A percentile compares a stretch with the other conserved stretches of the same genome.
Conservation (phyloP, 306 rosid genomes). For the Styphnolobium japonicum region DNA sequence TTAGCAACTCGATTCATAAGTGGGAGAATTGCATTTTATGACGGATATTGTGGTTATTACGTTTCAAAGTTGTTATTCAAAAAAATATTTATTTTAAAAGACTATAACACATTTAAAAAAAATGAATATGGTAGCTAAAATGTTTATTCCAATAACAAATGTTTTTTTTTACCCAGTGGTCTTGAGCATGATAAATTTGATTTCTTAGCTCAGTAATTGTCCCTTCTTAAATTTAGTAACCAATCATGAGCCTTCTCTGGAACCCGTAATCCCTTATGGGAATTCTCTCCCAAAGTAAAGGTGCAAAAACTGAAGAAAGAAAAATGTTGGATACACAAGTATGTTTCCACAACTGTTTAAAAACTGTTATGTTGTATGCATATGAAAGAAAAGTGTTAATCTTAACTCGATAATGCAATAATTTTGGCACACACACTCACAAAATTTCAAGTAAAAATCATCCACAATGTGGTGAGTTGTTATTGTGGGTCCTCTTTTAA, state of each 20-base stretch:
- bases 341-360: not conserved
- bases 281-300: conserved; percentile 2
- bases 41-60: not conserved
- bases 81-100: not conserved
- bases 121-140: not conserved
- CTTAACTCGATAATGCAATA: not conserved
- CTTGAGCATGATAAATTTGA: not conserved
- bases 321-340: not conserved
- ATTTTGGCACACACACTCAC: no score
- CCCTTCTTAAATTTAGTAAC: not conserved
- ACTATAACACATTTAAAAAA: no score
- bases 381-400: conserved; percentile 5
- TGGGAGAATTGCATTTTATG: not conserved
- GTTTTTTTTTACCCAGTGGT: not conserved
- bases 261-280: not conserved
- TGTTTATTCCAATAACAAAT: not conserved
- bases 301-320: not conserved
- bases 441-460: no score
- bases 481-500: no score
- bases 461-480: no score
- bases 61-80: not conserved
- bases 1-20: not conserved
- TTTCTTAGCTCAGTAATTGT: not conserved
- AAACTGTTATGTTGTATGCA: not conserved
- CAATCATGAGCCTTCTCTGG: not conserved